Percentiles rank a stretch among this genome's conserved stretches.
phyloP scores from a whole-genome alignment of 2,329 filamentous ascomycete genomes.

The Fusarium circinatum region DNA sequence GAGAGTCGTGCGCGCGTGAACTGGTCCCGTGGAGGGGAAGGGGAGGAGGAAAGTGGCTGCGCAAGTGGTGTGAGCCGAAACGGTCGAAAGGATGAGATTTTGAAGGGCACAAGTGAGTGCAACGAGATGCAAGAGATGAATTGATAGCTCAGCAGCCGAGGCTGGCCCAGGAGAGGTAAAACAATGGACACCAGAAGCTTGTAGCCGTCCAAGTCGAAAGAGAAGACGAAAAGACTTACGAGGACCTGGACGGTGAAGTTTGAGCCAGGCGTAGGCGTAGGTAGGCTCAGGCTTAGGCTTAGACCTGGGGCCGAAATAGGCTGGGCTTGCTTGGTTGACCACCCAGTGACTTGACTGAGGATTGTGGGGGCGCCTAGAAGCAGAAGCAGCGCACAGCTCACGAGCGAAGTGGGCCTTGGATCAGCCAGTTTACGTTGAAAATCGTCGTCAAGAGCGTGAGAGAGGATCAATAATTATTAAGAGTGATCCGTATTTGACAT shows the following conservation, averaged over 20 bases:
- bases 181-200: slow-evolving; percentile 25
- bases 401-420: slow-evolving; percentile 26
- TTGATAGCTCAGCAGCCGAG: slow-evolving; percentile 33
- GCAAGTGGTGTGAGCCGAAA: slow-evolving; percentile 32
- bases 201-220: slow-evolving; percentile 16
- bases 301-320: slow-evolving; percentile 40
- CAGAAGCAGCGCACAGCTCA: slow-evolving; percentile 15
- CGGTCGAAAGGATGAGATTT: slow-evolving; percentile 26
- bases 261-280: slow-evolving; percentile 36
- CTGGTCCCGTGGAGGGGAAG: slow-evolving; percentile 32
- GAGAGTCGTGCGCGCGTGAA: slow-evolving; percentile 31
- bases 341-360: slow-evolving; percentile 22
- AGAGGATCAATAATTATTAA: not conserved
- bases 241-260: slow-evolving; percentile 44
- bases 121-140: slow-evolving; percentile 12
- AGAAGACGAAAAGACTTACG: slow-evolving; percentile 34
- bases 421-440: slow-evolving; percentile 28
- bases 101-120: not conserved
- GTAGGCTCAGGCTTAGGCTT: slow-evolving; percentile 34
- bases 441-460: not conserved
- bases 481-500: not conserved
- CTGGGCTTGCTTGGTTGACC: slow-evolving; percentile 34
- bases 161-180: slow-evolving; percentile 21
- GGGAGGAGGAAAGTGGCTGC: slow-evolving; percentile 35
- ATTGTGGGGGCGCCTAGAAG: slow-evolving; percentile 6